Evolutionary conservation across 1,139 yeast genomes (phyloP).

Genomic region (Candida neerlandica): DNA sequence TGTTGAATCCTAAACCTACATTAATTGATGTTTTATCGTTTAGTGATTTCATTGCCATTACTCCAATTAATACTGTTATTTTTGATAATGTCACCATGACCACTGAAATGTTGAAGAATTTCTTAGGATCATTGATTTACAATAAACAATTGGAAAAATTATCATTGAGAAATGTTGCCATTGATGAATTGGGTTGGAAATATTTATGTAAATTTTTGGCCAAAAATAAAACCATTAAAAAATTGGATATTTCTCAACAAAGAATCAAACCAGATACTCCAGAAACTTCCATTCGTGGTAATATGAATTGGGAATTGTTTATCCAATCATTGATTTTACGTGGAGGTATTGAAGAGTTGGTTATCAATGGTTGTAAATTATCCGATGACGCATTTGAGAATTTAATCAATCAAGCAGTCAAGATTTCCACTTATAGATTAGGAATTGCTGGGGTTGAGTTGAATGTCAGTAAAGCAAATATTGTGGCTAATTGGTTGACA

Average conservation of each 20-base stretch:
- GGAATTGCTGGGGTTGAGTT: constrained; percentile 80
- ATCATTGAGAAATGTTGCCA: constrained; percentile 75
- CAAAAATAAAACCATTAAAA: constrained; percentile 56
- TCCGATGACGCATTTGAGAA: constrained; percentile 52
- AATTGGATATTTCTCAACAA: constrained; percentile 81
- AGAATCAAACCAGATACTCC: constrained; percentile 56
- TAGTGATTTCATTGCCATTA: constrained; percentile 82
- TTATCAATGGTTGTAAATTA: constrained; percentile 77
- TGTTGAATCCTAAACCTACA: constrained; percentile 89
- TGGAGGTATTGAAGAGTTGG: constrained; percentile 81
- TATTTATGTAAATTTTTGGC: constrained; percentile 71
- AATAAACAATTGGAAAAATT: constrained; percentile 67
- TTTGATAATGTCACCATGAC: constrained; percentile 84
- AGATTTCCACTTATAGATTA: constrained; percentile 60
- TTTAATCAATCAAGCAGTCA: constrained; percentile 56
- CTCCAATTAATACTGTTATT: constrained; percentile 75
- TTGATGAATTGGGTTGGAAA: constrained; percentile 74
- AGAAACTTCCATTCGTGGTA: constrained; percentile 51
- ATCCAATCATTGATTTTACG: constrained; percentile 57
- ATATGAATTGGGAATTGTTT: constrained; percentile 78
- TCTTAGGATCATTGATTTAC: constrained; percentile 62
- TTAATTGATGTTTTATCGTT: constrained; percentile 86
- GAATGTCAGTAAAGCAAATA: constrained; percentile 54
- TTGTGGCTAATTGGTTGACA: constrained; percentile 66
- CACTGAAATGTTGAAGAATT: constrained; percentile 75